Conservation (phyloP, 169 alveolate species). For the Nephromyces sp. region DNA sequence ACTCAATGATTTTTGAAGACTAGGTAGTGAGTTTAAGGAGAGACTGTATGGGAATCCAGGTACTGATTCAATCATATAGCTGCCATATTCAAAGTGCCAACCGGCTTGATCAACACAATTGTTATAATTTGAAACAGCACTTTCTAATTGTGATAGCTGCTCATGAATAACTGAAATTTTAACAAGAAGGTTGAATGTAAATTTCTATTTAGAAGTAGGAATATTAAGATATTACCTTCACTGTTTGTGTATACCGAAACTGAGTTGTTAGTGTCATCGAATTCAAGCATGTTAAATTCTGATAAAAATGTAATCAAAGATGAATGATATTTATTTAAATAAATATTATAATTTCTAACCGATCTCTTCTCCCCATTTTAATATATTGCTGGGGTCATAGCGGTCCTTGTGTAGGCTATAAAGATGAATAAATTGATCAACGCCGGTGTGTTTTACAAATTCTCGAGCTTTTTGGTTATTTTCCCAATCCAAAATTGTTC, state of each 20-base stretch:
- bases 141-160: neutral
- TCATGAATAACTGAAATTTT: neutral
- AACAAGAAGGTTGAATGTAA: neutral
- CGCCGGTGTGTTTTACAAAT: slow-evolving; percentile 16
- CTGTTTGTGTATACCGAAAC: neutral
- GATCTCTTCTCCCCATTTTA: slow-evolving; percentile 35
- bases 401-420: slow-evolving; percentile 1
- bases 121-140: neutral
- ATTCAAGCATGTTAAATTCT: neutral
- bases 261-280: neutral
- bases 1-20: neutral
- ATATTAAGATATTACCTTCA: neutral
- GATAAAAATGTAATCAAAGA: no score
- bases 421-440: slow-evolving; percentile 16
- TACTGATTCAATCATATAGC: slow-evolving; percentile 26
- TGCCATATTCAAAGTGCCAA: slow-evolving; percentile 37
- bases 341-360: slow-evolving; percentile 6
- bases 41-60: slow-evolving; percentile 14
- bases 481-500: slow-evolving; percentile 23
- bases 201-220: neutral
- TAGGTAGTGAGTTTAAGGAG: neutral
- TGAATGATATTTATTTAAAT: no score
- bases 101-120: neutral
- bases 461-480: neutral
- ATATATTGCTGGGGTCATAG: neutral